Evolutionary conservation across 2,329 filamentous ascomycete species (phyloP).

Genomic region (Trichoderma breve): DNA sequence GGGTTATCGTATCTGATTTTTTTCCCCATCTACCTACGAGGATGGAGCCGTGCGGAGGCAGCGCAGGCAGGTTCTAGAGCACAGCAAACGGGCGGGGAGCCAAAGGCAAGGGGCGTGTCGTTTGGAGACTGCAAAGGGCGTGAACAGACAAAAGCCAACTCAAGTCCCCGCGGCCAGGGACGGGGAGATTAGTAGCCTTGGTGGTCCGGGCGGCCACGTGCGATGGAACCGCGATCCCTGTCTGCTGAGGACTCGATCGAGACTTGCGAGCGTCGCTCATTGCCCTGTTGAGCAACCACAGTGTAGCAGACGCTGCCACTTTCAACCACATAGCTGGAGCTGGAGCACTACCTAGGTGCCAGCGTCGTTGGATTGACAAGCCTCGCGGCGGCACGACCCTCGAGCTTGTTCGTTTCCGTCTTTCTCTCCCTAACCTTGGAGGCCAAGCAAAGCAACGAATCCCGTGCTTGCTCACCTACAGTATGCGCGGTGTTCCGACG

Average conservation of each 20-base stretch:
- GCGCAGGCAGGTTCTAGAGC: background rate
- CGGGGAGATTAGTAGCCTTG: constrained; percentile 23
- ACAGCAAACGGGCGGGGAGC: background rate
- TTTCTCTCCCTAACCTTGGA: background rate
- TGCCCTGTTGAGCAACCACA: constrained; percentile 11
- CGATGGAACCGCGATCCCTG: constrained; percentile 19
- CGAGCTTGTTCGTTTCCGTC: background rate
- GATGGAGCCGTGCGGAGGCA: background rate
- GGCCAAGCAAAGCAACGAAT: background rate
- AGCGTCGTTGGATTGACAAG: background rate
- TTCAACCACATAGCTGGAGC: background rate
- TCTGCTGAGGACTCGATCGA: constrained; percentile 17
- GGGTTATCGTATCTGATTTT: background rate
- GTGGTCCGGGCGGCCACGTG: constrained; percentile 26
- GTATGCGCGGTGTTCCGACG: background rate
- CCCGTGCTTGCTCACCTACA: background rate
- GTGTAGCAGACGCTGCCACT: background rate
- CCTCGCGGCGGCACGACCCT: constrained; percentile 4
- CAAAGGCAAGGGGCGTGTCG: background rate
- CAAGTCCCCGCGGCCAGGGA: constrained; percentile 15
- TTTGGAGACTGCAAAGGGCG: background rate
- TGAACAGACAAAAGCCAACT: background rate
- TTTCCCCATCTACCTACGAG: background rate
- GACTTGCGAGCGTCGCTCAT: constrained; percentile 18
- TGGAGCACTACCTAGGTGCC: background rate